These are phyloP conservation scores for Kockovaella imperatae DNA, from an alignment of 768 basidiomycete species.

Conservation along the genomic window DNA sequence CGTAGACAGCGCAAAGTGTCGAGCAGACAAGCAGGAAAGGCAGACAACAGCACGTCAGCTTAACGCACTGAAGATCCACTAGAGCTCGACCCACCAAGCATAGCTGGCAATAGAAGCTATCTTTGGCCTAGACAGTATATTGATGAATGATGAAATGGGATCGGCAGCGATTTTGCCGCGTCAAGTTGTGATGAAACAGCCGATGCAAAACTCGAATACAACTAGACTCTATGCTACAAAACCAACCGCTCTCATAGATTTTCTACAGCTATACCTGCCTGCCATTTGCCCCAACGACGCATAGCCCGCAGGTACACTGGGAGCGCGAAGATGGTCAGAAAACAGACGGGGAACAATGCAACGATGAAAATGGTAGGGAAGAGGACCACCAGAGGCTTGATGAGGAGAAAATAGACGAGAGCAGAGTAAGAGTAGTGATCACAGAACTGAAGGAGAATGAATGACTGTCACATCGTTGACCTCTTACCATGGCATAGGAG, in stretches of 20 bases:
- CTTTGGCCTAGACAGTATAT: no score
- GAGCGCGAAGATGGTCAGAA: constrained; percentile 23
- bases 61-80: no score
- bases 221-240: background rate
- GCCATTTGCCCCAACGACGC: constrained; percentile 40
- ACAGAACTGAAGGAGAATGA: constrained; percentile 13
- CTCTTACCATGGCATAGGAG: constrained; percentile 39
- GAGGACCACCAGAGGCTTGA: constrained; percentile 42
- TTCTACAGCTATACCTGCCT: constrained; percentile 39
- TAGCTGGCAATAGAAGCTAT: no score
- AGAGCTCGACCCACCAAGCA: no score
- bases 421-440: constrained; percentile 42
- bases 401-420: constrained; percentile 40
- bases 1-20: background rate
- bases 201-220: no score
- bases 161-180: no score
- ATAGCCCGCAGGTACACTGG: constrained; percentile 30
- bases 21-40: no score
- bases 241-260: constrained; percentile 16
- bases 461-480: background rate
- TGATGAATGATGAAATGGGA: no score
- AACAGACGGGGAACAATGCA: constrained; percentile 26
- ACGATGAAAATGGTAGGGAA: constrained; percentile 36
- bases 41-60: no score
- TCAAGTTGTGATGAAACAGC: no score